A percentile compares a stretch with the other conserved stretches of the same genome.
phyloP scores from a whole-genome alignment of 768 basidiomycete genomes.

The Strobilomyces dryophilus region DNA sequence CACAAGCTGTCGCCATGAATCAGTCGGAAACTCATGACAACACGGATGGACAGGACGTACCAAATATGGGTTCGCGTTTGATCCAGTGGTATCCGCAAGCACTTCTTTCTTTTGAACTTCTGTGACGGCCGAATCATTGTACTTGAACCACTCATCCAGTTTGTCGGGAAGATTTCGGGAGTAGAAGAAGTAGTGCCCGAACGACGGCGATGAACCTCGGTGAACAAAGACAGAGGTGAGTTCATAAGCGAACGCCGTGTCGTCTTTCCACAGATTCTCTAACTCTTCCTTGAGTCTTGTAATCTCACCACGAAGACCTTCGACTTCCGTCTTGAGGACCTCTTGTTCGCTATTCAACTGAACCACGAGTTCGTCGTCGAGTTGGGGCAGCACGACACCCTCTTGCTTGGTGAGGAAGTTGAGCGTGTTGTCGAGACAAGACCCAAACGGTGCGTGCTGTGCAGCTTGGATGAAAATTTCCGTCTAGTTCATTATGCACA shows the following conservation, averaged over 20 bases:
- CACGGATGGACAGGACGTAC: conserved; percentile 40
- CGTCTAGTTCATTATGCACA: background rate
- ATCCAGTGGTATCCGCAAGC: conserved; percentile 84
- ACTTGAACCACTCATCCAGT: conserved; percentile 91
- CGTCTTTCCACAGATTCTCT: conserved; percentile 72
- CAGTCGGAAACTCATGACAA: background rate
- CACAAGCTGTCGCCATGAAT: conserved; percentile 53
- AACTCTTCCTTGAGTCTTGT: conserved; percentile 60
- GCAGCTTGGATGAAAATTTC: background rate
- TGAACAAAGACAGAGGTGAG: conserved; percentile 95
- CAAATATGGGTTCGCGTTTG: conserved; percentile 86
- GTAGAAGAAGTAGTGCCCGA: conserved; percentile 96
- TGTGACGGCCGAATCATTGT: conserved; percentile 88
- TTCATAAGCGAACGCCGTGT: conserved; percentile 70
- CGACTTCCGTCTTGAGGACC: conserved; percentile 52
- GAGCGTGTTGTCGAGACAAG: conserved; percentile 51
- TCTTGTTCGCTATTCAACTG: conserved; percentile 52
- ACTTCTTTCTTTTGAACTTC: conserved; percentile 79
- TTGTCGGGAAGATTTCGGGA: conserved; percentile 78
- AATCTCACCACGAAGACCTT: conserved; percentile 46
- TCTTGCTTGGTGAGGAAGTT: conserved; percentile 56
- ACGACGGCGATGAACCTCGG: conserved; percentile 81
- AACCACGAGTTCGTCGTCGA: conserved; percentile 55
- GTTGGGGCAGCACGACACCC: conserved; percentile 39
- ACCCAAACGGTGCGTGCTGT: conserved; percentile 59